Percentiles rank a stretch among this genome's conserved stretches.
Evolutionary conservation across 495 filamentous ascomycete species (phyloP).

Genomic region (Entonaema liquescens): DNA sequence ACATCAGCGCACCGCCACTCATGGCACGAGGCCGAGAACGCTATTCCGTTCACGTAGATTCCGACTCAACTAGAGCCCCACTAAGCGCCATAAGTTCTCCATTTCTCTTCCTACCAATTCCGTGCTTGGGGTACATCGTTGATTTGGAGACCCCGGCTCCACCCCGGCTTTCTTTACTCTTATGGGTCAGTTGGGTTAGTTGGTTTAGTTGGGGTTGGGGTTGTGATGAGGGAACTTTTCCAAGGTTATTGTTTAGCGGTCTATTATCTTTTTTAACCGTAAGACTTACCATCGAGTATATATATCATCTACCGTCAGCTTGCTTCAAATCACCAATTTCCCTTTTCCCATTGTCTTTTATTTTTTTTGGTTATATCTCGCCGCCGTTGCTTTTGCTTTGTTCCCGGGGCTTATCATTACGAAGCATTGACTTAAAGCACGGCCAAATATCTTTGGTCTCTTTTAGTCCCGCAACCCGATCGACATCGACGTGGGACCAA

Average conservation of each 20-base stretch:
- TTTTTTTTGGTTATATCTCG: not conserved
- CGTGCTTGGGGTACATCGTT: constrained; percentile 1
- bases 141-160: constrained; percentile 24
- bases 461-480: not conserved
- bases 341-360: not conserved
- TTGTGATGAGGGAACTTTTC: not conserved
- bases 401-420: not conserved
- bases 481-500: not conserved
- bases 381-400: not conserved
- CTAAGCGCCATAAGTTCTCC: constrained; percentile 1
- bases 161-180: not conserved
- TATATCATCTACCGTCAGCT: constrained; percentile 20
- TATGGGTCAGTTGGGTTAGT: not conserved
- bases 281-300: constrained; percentile 13
- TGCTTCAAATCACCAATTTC: not conserved
- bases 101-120: constrained; percentile 18
- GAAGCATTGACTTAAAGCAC: not conserved
- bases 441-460: not conserved
- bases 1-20: constrained; percentile 17
- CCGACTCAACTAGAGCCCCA: constrained; percentile 13
- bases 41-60: constrained; percentile 27
- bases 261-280: constrained; percentile 17
- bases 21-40: constrained; percentile 13
- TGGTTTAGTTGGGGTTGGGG: too few species aligned
- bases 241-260: constrained; percentile 16